A percentile compares a stretch with the other conserved stretches of the same genome.
Conservation (phyloP, 116 monocot genomes). For the Posidonia oceanica region DNA sequence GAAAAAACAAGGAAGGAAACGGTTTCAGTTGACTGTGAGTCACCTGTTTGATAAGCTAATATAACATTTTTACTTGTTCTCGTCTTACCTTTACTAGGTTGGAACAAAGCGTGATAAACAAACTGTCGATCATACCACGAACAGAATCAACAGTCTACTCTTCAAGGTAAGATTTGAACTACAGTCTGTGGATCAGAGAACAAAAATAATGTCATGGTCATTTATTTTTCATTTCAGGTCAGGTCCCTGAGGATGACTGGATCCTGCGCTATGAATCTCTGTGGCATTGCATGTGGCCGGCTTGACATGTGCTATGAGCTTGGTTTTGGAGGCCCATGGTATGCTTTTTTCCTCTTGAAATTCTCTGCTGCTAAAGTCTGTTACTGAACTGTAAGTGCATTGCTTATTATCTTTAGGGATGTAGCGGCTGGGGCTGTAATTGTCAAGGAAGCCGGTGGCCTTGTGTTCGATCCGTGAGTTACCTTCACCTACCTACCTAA, state of each 20-base stretch:
- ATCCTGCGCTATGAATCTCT: conserved; percentile 82
- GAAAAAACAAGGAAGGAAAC: too few relatives aligned
- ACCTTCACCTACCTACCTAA: too few relatives aligned
- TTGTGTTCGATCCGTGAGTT: conserved; percentile 93
- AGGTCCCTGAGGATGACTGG: conserved; percentile 92
- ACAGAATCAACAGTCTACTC: conserved; percentile 75
- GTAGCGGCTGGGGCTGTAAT: conserved; percentile 88
- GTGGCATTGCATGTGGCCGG: conserved; percentile 91
- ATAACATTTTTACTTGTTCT: too few relatives aligned
- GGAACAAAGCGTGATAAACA: conserved; percentile 69
- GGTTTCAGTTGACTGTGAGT: too few relatives aligned
- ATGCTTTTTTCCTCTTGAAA: conserved; percentile 3
- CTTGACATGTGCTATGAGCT: conserved; percentile 90
- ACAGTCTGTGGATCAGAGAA: background rate
- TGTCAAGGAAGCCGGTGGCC: conserved; percentile 82
- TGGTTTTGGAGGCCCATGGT: conserved; percentile 98
- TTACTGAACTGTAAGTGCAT: background rate
- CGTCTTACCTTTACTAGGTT: background rate
- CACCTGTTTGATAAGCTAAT: too few relatives aligned
- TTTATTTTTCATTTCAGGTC: conserved; percentile 34
- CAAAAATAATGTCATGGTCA: background rate
- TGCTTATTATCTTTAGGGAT: conserved; percentile 40
- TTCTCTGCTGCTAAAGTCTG: background rate
- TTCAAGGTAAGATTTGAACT: conserved; percentile 52
- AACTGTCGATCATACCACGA: conserved; percentile 72